phyloP scores from a whole-genome alignment of 1,139 yeast species.

The Candida pseudoviswanathii region DNA sequence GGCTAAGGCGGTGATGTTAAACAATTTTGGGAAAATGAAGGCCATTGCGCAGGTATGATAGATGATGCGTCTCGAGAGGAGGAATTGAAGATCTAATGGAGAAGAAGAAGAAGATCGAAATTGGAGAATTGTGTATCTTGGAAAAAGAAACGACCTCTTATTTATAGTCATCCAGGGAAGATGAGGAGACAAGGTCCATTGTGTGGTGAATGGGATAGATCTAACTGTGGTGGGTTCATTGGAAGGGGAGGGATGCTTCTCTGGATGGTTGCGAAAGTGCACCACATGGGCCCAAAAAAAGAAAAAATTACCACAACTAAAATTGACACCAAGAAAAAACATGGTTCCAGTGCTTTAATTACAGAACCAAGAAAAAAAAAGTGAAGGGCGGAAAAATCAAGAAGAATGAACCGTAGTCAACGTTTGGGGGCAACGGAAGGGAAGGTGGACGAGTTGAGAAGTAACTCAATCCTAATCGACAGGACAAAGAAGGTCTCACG shows the following conservation, averaged over 20 bases:
- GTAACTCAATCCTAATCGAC: too few relatives aligned
- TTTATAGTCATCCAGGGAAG: neutral
- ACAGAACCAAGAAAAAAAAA: neutral
- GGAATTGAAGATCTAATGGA: neutral
- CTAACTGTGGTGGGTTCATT: neutral
- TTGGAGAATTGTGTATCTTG: neutral
- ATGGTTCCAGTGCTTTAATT: neutral
- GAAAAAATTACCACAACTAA: neutral
- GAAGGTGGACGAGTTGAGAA: too few relatives aligned
- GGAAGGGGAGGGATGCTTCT: neutral
- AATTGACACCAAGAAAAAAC: neutral
- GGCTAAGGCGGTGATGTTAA: conserved; percentile 12
- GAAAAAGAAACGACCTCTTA: neutral
- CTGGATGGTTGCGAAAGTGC: neutral
- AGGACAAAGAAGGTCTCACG: too few relatives aligned
- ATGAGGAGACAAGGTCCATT: neutral
- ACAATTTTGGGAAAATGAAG: conserved; percentile 14
- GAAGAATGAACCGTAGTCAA: neutral
- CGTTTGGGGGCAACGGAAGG: too few relatives aligned
- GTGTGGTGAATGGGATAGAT: neutral
- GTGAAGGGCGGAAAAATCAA: neutral
- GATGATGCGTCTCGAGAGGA: neutral
- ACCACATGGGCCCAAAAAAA: neutral
- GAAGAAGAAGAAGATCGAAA: neutral
- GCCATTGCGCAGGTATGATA: conserved; percentile 7